phyloP scores from a whole-genome alignment of 2,329 filamentous ascomycete species.

The Aspergillus cejpii region DNA sequence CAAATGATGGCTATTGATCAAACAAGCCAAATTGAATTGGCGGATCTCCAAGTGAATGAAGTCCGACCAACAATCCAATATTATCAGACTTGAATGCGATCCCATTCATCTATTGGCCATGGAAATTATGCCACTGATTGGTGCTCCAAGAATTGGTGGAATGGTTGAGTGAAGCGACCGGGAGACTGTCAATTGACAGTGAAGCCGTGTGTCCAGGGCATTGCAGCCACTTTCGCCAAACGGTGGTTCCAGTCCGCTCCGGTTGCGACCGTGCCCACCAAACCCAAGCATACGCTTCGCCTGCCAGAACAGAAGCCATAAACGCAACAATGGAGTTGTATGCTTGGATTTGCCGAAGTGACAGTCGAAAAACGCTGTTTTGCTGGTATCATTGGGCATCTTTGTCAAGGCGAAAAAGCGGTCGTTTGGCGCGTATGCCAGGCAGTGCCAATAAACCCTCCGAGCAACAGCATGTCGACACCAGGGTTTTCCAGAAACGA shows the following conservation, averaged over 20 bases:
- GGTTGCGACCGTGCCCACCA: conserved; percentile 17
- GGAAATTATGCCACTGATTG: conserved; percentile 1
- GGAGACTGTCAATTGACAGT: not conserved
- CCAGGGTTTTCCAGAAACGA: no score
- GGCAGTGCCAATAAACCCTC: not conserved
- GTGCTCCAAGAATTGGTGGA: not conserved
- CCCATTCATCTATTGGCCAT: conserved; percentile 6
- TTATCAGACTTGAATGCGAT: conserved; percentile 6
- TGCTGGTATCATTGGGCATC: conserved; percentile 3
- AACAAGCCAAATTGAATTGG: not conserved
- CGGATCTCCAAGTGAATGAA: no score
- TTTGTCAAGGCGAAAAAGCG: conserved; percentile 5
- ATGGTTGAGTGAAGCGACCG: not conserved
- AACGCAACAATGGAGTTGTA: conserved; percentile 6
- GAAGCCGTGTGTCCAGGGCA: conserved; percentile 1
- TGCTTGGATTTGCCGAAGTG: conserved; percentile 1
- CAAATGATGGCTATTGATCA: no score
- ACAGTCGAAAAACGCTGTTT: not conserved
- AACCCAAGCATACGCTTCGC: conserved; percentile 1
- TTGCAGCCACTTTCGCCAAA: conserved; percentile 18
- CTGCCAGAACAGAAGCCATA: conserved; percentile 1
- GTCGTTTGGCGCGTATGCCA: conserved; percentile 6
- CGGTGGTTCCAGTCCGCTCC: conserved; percentile 5
- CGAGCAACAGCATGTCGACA: not conserved
- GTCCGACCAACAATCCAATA: conserved; percentile 2